Evolutionary conservation across 768 basidiomycete genomes (phyloP).

Genomic region (Vararia minispora): DNA sequence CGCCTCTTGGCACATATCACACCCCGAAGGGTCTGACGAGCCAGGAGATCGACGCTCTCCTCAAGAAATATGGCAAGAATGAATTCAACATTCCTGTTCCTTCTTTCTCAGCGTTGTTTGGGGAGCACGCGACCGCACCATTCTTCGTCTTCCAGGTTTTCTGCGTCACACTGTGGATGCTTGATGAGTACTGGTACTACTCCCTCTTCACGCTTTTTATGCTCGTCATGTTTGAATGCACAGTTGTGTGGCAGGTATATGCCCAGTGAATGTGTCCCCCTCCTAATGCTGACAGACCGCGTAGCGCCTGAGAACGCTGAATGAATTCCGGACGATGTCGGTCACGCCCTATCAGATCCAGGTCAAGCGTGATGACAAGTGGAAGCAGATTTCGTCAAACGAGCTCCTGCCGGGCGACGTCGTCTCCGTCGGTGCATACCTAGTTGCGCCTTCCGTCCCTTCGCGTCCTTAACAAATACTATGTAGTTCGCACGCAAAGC

Average conservation of each 20-base stretch:
- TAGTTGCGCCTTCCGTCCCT: neutral
- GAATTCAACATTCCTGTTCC: conserved; percentile 97
- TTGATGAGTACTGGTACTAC: conserved; percentile 99
- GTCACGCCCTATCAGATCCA: conserved; percentile 84
- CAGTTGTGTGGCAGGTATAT: conserved; percentile 93
- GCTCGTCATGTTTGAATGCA: conserved; percentile 97
- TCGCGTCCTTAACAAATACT: conserved; percentile 4
- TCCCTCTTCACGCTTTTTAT: conserved; percentile 96
- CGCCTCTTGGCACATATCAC: conserved; percentile 57
- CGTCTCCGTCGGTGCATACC: conserved; percentile 60
- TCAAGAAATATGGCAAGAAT: conserved; percentile 77
- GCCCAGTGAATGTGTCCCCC: neutral
- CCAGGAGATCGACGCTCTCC: conserved; percentile 37
- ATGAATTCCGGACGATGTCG: conserved; percentile 96
- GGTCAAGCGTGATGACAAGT: conserved; percentile 68
- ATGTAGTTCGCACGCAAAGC: conserved; percentile 42
- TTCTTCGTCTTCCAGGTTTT: conserved; percentile 99
- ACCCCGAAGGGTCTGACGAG: conserved; percentile 43
- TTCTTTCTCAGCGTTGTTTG: conserved; percentile 83
- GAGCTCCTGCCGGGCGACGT: conserved; percentile 88
- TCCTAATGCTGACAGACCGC: conserved; percentile 4
- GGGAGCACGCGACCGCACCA: conserved; percentile 94
- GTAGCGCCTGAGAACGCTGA: conserved; percentile 85
- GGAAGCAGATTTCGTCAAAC: conserved; percentile 75
- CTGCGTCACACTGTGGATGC: conserved; percentile 93